These are phyloP conservation scores for Irpex sp. DNA, from an alignment of 1,284 basidiomycete species.

Conservation along the genomic window DNA sequence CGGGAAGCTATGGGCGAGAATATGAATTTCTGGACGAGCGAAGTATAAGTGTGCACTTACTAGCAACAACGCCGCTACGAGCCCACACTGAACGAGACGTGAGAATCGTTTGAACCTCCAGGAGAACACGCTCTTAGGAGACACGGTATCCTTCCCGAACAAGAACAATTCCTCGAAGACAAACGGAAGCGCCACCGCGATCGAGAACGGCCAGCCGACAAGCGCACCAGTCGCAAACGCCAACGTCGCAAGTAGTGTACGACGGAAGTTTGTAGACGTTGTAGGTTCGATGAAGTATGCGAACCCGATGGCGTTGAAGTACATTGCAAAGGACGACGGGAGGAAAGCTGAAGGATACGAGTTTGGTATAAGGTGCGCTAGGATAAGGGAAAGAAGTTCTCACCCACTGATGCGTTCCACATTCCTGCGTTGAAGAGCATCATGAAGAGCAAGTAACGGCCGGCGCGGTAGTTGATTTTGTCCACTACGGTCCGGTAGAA, in stretches of 20 bases:
- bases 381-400: conserved; percentile 15
- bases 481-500: conserved; percentile 84
- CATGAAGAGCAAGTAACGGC: conserved; percentile 87
- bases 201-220: conserved; percentile 94
- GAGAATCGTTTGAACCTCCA: conserved; percentile 66
- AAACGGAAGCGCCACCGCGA: conserved; percentile 85
- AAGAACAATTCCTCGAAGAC: conserved; percentile 89
- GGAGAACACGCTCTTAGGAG: conserved; percentile 38
- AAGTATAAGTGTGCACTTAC: conserved; percentile 46
- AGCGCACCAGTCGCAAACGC: conserved; percentile 83
- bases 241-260: conserved; percentile 64
- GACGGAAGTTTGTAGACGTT: conserved; percentile 46
- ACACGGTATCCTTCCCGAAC: conserved; percentile 69
- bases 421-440: conserved; percentile 87
- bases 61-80: conserved; percentile 59
- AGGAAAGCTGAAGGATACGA: conserved; percentile 66
- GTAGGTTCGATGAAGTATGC: conserved; percentile 75
- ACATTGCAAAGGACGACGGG: conserved; percentile 95
- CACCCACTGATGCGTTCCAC: conserved; percentile 87
- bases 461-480: conserved; percentile 84
- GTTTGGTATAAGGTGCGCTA: conserved; percentile 5
- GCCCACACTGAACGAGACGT: conserved; percentile 56
- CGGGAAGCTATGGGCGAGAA: conserved; percentile 58
- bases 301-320: conserved; percentile 80
- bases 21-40: neutral